These are phyloP conservation scores for Trypanosoma melophagium DNA, from an alignment of 208 protist genomes.

Conservation along the genomic window DNA sequence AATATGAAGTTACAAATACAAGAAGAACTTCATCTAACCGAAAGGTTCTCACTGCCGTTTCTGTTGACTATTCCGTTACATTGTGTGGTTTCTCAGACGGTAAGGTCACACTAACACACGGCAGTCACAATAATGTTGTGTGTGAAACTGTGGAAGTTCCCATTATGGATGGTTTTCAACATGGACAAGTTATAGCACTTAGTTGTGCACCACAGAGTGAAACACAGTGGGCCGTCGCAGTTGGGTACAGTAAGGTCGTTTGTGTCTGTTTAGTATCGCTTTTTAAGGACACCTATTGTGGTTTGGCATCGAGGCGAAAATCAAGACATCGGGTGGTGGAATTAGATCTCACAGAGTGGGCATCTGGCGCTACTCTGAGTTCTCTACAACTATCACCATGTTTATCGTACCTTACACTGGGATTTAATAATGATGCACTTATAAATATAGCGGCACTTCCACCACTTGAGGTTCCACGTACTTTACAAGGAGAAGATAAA, in stretches of 20 bases:
- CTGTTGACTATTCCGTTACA: slow-evolving; percentile 11
- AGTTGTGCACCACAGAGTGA: slow-evolving; percentile 18
- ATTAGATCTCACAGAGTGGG: slow-evolving; percentile 2
- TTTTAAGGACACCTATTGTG: neutral
- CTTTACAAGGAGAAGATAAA: neutral
- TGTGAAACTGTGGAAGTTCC: neutral
- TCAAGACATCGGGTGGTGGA: slow-evolving; percentile 10
- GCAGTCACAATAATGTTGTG: neutral
- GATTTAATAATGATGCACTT: slow-evolving; percentile 13
- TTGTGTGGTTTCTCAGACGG: slow-evolving; percentile 43
- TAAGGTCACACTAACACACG: slow-evolving; percentile 17
- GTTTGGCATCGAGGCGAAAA: slow-evolving; percentile 5
- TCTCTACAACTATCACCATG: slow-evolving; percentile 22
- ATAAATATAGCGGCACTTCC: slow-evolving; percentile 17
- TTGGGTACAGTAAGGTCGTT: slow-evolving; percentile 31
- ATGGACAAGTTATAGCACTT: slow-evolving; percentile 23
- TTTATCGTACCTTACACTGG: slow-evolving; percentile 14
- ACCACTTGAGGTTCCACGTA: slow-evolving; percentile 17
- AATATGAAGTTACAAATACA: neutral
- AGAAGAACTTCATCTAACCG: neutral
- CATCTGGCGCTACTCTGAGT: slow-evolving; percentile 1
- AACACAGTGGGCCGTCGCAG: slow-evolving; percentile 22
- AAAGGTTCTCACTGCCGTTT: slow-evolving; percentile 11
- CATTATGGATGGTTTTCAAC: slow-evolving; percentile 1
- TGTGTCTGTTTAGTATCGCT: slow-evolving; percentile 22